A percentile compares a stretch with the other conserved stretches of the same genome.
These are phyloP conservation scores for Sarocladium strictum DNA, from an alignment of 2,329 filamentous ascomycete species.

Conservation along the genomic window DNA sequence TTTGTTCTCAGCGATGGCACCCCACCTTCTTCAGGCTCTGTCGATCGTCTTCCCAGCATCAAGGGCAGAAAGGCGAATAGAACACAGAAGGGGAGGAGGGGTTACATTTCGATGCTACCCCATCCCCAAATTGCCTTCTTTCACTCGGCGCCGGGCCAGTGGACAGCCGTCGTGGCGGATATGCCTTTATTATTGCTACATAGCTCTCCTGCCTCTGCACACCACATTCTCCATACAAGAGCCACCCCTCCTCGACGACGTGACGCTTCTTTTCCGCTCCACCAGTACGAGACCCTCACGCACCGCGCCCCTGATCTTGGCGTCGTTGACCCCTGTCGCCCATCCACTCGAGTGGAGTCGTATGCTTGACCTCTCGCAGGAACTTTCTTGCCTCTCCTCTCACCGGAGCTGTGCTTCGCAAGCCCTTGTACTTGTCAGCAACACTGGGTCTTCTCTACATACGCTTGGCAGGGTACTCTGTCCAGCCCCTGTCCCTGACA, in stretches of 20 bases:
- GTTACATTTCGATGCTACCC: not conserved
- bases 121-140: not conserved
- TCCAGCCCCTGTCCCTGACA: not conserved
- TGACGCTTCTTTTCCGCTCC: constrained; percentile 8
- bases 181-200: not conserved
- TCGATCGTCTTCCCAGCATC: not conserved
- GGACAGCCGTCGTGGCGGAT: not conserved
- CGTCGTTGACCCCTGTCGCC: not conserved
- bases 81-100: not conserved
- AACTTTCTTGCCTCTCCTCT: not conserved
- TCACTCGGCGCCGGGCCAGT: not conserved
- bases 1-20: not conserved
- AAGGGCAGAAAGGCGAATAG: not conserved
- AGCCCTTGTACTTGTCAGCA: constrained; percentile 2
- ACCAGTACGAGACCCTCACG: constrained; percentile 8
- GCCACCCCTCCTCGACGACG: not conserved
- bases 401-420: not conserved
- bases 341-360: not conserved
- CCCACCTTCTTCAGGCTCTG: not conserved
- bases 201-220: not conserved
- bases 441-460: not conserved
- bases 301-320: constrained; percentile 5
- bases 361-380: not conserved
- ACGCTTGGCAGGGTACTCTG: constrained; percentile 4
- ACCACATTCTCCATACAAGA: not conserved